A percentile compares a stretch with the other conserved stretches of the same genome.
Evolutionary conservation across 805 yeast species (phyloP).

Genomic region (Ogataea naganishii): DNA sequence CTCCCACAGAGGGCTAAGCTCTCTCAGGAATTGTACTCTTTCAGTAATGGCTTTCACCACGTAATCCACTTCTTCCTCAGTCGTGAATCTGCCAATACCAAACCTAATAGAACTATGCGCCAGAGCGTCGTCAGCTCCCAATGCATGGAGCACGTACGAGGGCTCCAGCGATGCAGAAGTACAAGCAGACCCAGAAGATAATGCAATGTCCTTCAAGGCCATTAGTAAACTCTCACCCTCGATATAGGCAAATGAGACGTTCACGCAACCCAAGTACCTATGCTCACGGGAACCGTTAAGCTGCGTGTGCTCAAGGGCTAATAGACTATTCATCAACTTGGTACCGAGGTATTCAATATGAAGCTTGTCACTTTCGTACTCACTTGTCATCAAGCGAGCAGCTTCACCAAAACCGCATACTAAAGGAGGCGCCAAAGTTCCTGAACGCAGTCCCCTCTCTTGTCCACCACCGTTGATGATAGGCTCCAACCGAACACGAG

Average conservation of each 20-base stretch:
- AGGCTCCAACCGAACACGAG: constrained; percentile 95
- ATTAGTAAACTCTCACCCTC: constrained; percentile 96
- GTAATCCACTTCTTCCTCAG: constrained; percentile 92
- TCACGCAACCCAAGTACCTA: constrained; percentile 90
- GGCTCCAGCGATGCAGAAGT: constrained; percentile 98
- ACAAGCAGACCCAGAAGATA: constrained; percentile 96
- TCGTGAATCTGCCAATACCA: constrained; percentile 95
- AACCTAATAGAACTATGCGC: constrained; percentile 98
- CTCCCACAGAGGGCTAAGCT: constrained; percentile 95
- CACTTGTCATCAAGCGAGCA: constrained; percentile 70
- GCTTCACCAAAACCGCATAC: constrained; percentile 98
- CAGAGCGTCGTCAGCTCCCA: constrained; percentile 96
- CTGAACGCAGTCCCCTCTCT: constrained; percentile 95
- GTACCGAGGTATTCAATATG: constrained; percentile 67
- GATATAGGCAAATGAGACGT: constrained; percentile 92
- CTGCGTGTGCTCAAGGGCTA: constrained; percentile 80
- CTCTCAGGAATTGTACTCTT: constrained; percentile 86
- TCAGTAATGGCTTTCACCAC: constrained; percentile 83
- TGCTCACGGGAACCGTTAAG: constrained; percentile 74
- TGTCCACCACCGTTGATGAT: constrained; percentile 97
- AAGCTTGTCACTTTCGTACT: constrained; percentile 61
- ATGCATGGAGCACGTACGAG: constrained; percentile 89
- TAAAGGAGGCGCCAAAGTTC: constrained; percentile 95
- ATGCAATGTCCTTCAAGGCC: constrained; percentile 96
- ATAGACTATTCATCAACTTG: constrained; percentile 62